Evolutionary conservation across 2,329 filamentous ascomycete species (phyloP).

Genomic region (Cordyceps cateniannulata): DNA sequence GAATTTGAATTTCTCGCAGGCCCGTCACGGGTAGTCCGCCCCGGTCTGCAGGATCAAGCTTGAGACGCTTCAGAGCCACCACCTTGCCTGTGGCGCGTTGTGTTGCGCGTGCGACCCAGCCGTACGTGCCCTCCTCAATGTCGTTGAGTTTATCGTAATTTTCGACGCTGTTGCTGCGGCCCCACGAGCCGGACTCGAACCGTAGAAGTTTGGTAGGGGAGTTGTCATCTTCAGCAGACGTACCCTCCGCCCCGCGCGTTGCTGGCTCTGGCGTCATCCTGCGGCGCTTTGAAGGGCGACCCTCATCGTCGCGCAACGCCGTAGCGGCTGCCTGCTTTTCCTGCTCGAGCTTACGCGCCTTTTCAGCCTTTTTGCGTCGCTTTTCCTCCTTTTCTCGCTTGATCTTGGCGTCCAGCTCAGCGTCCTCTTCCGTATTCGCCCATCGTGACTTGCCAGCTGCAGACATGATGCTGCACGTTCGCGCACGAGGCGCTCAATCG

Average conservation of each 20-base stretch:
- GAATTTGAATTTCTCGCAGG: slow-evolving; percentile 84
- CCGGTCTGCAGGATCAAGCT: slow-evolving; percentile 72
- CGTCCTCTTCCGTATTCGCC: slow-evolving; percentile 79
- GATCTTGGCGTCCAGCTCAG: slow-evolving; percentile 61
- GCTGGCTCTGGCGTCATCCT: slow-evolving; percentile 44
- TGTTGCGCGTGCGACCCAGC: slow-evolving; percentile 81
- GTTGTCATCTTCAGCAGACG: slow-evolving; percentile 16
- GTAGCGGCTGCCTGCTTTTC: slow-evolving; percentile 29
- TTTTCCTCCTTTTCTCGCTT: slow-evolving; percentile 86
- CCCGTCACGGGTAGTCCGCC: slow-evolving; percentile 84
- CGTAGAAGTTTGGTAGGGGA: slow-evolving; percentile 54
- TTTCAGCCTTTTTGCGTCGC: slow-evolving; percentile 75
- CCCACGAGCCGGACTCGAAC: slow-evolving; percentile 64
- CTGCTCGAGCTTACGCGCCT: slow-evolving; percentile 61
- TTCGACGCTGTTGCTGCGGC: slow-evolving; percentile 67
- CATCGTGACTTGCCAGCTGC: slow-evolving; percentile 69
- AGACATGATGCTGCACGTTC: slow-evolving; percentile 40
- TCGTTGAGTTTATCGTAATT: slow-evolving; percentile 91
- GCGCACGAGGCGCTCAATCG: slow-evolving; percentile 2
- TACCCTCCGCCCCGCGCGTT: slow-evolving; percentile 17
- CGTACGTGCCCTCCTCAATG: slow-evolving; percentile 96
- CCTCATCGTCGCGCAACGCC: slow-evolving; percentile 24
- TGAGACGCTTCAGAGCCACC: slow-evolving; percentile 89
- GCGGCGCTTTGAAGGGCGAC: slow-evolving; percentile 55
- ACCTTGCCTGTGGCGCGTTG: slow-evolving; percentile 68